These are phyloP conservation scores for Exserohilum rostratum DNA, from an alignment of 2,329 filamentous ascomycete genomes.

Conservation along the genomic window DNA sequence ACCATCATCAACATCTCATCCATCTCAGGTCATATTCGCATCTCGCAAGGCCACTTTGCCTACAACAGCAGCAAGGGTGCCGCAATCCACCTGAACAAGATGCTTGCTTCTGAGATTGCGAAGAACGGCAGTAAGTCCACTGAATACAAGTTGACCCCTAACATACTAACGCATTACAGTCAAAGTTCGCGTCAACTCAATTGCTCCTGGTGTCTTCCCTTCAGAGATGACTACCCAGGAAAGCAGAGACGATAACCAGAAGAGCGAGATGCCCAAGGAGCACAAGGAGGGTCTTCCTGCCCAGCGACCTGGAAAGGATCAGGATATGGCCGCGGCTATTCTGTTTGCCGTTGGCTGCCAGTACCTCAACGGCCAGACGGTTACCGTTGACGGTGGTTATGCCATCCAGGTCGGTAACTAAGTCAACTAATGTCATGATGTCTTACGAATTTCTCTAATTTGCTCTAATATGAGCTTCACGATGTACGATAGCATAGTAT, in stretches of 20 bases:
- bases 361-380: conserved; percentile 57
- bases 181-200: conserved; percentile 58
- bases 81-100: conserved; percentile 61
- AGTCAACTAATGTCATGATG: conserved; percentile 1
- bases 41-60: conserved; percentile 55
- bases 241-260: conserved; percentile 58
- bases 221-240: conserved; percentile 63
- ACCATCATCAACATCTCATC: conserved; percentile 55
- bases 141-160: not conserved
- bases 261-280: conserved; percentile 60
- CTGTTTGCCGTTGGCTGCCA: conserved; percentile 60
- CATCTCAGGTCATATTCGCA: conserved; percentile 55
- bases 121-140: conserved; percentile 54
- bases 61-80: conserved; percentile 60
- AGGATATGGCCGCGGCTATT: conserved; percentile 64
- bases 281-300: conserved; percentile 59
- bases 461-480: not conserved
- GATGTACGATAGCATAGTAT: conserved; percentile 2
- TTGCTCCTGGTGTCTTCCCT: conserved; percentile 64
- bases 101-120: conserved; percentile 62
- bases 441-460: not conserved
- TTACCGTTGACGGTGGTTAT: conserved; percentile 63
- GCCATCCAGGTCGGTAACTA: conserved; percentile 44
- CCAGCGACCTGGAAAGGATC: conserved; percentile 61
- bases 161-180: not conserved